Conservation (phyloP, 2,329 filamentous ascomycete species). For the Fusarium poae region DNA sequence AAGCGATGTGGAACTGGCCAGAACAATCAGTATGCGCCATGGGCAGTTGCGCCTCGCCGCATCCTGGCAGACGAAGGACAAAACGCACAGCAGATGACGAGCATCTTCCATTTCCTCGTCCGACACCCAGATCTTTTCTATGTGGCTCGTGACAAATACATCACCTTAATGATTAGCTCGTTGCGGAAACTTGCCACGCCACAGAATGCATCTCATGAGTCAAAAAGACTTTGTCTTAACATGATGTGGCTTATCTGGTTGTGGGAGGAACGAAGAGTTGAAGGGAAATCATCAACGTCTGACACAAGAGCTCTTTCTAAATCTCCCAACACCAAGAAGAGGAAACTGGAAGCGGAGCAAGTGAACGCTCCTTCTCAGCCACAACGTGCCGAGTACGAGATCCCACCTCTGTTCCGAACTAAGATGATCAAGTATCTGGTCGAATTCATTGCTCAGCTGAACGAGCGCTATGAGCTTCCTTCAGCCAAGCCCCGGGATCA, state of each 20-base stretch:
- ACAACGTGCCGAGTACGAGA: conserved; percentile 72
- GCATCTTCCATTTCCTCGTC: conserved; percentile 97
- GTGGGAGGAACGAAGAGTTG: conserved; percentile 89
- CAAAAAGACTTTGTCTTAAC: conserved; percentile 89
- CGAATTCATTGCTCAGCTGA: conserved; percentile 91
- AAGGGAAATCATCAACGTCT: conserved; percentile 58
- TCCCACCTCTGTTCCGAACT: conserved; percentile 75
- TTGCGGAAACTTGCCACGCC: conserved; percentile 88
- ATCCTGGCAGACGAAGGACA: conserved; percentile 95
- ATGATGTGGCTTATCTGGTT: conserved; percentile 91
- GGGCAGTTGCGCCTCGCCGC: conserved; percentile 90
- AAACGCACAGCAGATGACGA: conserved; percentile 94
- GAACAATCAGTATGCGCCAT: conserved; percentile 81
- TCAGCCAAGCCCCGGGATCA: conserved; percentile 75
- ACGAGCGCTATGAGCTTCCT: conserved; percentile 84
- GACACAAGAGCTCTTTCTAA: conserved; percentile 64
- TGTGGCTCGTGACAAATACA: conserved; percentile 91
- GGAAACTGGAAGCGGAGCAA: conserved; percentile 77
- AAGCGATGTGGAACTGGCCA: conserved; percentile 79
- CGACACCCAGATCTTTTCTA: conserved; percentile 94
- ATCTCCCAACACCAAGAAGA: conserved; percentile 81
- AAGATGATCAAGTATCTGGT: conserved; percentile 96
- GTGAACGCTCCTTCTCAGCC: conserved; percentile 66
- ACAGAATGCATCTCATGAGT: conserved; percentile 88
- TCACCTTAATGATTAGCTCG: conserved; percentile 87